Percentiles rank a stretch among this genome's conserved stretches.
Evolutionary conservation across 2,329 filamentous ascomycete genomes (phyloP).

Genomic region (Colletotrichum sidae): DNA sequence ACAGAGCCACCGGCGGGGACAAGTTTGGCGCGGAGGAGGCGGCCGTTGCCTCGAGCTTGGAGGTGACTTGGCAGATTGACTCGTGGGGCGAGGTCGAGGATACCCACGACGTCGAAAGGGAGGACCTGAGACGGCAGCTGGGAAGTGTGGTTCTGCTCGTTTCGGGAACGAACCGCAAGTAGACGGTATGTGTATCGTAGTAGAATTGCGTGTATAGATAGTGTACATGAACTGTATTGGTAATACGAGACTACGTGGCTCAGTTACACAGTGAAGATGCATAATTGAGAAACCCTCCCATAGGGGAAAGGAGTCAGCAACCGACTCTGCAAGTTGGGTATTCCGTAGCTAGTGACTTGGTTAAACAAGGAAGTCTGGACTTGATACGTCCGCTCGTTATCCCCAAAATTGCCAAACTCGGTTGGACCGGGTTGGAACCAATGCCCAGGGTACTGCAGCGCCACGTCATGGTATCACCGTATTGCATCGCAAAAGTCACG

Average conservation of each 20-base stretch:
- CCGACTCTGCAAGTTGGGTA: too few species aligned
- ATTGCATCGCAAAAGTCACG: too few species aligned
- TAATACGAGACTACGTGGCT: too few species aligned
- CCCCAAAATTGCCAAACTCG: too few species aligned
- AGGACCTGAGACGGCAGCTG: conserved; percentile 88
- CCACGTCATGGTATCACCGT: too few species aligned
- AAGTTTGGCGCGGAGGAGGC: conserved; percentile 87
- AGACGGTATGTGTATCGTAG: not conserved
- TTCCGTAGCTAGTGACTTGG: too few species aligned
- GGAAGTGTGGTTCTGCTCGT: conserved; percentile 89
- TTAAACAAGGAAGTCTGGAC: too few species aligned
- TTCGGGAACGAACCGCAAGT: conserved; percentile 61
- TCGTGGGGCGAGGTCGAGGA: conserved; percentile 98
- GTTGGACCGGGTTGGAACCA: too few species aligned
- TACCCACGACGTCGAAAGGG: conserved; percentile 95
- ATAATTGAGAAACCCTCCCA: too few species aligned
- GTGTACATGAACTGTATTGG: conserved; percentile 1
- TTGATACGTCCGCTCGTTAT: too few species aligned
- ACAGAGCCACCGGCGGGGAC: conserved; percentile 41
- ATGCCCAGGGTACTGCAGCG: not conserved
- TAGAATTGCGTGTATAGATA: conserved; percentile 7
- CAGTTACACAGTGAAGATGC: too few species aligned
- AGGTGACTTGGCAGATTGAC: conserved; percentile 89
- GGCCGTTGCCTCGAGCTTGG: conserved; percentile 79
- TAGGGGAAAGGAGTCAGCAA: too few species aligned